Evolutionary conservation across 148 eudicot genomes (phyloP).

Genomic region (Cornus controversa): DNA sequence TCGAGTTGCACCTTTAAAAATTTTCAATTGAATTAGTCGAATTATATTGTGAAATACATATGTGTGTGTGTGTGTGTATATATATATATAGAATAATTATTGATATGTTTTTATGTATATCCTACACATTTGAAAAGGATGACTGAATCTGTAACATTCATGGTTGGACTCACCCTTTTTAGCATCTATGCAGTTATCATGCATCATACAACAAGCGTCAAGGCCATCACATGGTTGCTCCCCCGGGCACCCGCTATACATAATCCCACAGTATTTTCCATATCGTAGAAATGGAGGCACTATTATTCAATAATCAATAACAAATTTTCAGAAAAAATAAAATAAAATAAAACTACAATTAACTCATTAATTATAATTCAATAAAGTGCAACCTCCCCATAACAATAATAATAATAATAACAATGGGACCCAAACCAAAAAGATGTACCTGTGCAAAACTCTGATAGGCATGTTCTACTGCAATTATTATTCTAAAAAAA

Average conservation of each 20-base stretch:
- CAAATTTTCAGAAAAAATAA: background rate
- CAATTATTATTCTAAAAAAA: constrained; percentile 48
- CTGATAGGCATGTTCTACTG: constrained; percentile 68
- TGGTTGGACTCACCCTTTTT: constrained; percentile 35
- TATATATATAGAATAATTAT: too few species aligned
- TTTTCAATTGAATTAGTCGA: too few species aligned
- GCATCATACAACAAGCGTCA: constrained; percentile 51
- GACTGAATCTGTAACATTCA: too few species aligned
- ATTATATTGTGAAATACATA: too few species aligned
- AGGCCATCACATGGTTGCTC: constrained; percentile 54
- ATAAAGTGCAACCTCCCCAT: too few species aligned
- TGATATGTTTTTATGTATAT: too few species aligned
- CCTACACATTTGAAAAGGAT: too few species aligned
- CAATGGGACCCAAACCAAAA: too few species aligned
- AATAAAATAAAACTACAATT: background rate
- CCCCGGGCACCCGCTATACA: constrained; percentile 54
- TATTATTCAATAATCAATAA: constrained; percentile 7
- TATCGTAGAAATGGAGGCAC: constrained; percentile 54
- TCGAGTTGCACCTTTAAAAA: too few species aligned
- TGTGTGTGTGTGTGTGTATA: too few species aligned
- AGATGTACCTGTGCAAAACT: constrained; percentile 49
- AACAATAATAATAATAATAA: too few species aligned
- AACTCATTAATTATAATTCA: background rate
- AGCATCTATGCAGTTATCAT: constrained; percentile 45
- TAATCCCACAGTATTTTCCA: constrained; percentile 53